Percentiles rank a stretch among this genome's conserved stretches.
Evolutionary conservation across 129 eudicot genomes (phyloP).

Genomic region (Lonicera japonica): DNA sequence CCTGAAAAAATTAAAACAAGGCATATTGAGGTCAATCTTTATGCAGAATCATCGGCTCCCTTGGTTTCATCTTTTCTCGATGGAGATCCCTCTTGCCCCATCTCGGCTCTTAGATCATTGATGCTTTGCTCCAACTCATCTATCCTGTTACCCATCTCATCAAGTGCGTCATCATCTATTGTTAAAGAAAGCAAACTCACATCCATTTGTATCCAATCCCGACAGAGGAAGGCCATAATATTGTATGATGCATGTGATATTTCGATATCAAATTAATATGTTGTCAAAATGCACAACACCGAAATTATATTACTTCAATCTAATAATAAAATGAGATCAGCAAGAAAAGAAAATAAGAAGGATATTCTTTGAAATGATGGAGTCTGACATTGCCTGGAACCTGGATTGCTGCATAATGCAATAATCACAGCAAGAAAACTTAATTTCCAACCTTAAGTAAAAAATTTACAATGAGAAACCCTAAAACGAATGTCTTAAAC

Average conservation of each 20-base stretch:
- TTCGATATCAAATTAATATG: conserved; percentile 1
- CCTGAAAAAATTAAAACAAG: neutral
- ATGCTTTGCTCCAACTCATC: conserved; percentile 92
- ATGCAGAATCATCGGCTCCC: conserved; percentile 17
- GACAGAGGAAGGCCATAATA: neutral
- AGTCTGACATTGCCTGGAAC: conserved; percentile 81
- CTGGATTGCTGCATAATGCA: conserved; percentile 59
- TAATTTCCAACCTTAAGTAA: neutral
- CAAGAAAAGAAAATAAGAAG: conserved; percentile 26
- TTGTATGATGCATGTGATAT: neutral
- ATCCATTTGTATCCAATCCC: neutral
- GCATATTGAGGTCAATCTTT: neutral
- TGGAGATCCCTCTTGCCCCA: conserved; percentile 83
- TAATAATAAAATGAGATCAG: neutral
- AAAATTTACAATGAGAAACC: neutral
- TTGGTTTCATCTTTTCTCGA: conserved; percentile 50
- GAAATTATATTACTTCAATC: neutral
- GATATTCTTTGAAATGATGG: conserved; percentile 73
- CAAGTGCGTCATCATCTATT: conserved; percentile 49
- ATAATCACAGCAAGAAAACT: conserved; percentile 6
- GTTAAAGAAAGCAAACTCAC: conserved; percentile 43
- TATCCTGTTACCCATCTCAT: conserved; percentile 95
- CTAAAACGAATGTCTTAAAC: neutral
- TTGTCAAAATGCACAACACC: neutral
- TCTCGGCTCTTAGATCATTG: conserved; percentile 73